Evolutionary conservation across 805 yeast species (phyloP).

Genomic region (Candida namnaoensis): DNA sequence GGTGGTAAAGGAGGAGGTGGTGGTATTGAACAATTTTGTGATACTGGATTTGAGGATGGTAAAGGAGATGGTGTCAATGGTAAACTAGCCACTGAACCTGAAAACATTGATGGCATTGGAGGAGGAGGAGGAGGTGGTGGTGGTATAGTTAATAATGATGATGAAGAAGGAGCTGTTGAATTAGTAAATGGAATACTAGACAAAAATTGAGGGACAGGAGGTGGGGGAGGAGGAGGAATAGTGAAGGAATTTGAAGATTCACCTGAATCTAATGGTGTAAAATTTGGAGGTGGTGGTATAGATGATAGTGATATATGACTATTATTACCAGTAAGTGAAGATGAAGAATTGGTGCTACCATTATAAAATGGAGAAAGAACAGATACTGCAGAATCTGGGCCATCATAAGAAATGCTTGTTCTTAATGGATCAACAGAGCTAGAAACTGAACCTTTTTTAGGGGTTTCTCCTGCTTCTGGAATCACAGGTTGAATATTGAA

Average conservation of each 20-base stretch:
- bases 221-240: conserved; percentile 7
- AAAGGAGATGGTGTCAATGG: no score
- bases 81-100: no score
- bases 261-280: conserved; percentile 4
- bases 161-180: neutral
- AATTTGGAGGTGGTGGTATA: conserved; percentile 22
- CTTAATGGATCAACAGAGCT: no score
- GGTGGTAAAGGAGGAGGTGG: no score
- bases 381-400: no score
- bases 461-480: neutral
- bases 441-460: conserved; percentile 9
- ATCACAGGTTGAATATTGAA: neutral
- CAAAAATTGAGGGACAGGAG: conserved; percentile 12
- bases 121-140: conserved; percentile 26
- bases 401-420: no score
- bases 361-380: conserved; percentile 3
- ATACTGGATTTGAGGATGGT: no score
- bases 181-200: conserved; percentile 2
- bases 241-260: no score
- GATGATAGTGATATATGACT: conserved; percentile 12
- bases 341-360: conserved; percentile 24
- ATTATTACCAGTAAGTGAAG: conserved; percentile 14
- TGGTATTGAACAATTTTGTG: no score
- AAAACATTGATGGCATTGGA: conserved; percentile 5
- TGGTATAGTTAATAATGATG: neutral